phyloP scores from a whole-genome alignment of 2,329 filamentous ascomycete genomes.

The Scytalidium lignicola region DNA sequence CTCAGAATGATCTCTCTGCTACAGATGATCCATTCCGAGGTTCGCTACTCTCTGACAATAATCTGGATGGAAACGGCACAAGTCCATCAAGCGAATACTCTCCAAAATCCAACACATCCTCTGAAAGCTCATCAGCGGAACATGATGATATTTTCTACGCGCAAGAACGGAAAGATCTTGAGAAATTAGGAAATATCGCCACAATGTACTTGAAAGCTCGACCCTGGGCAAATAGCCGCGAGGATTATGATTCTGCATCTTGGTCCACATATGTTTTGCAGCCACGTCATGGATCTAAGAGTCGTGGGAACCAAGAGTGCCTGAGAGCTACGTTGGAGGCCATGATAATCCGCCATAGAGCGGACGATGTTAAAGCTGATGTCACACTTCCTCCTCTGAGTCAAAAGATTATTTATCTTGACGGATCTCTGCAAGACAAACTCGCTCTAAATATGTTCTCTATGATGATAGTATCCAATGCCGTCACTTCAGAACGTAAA shows the following conservation, averaged over 20 bases:
- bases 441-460: slow-evolving; percentile 80
- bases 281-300: slow-evolving; percentile 43
- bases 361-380: slow-evolving; percentile 62
- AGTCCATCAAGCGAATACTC: background rate
- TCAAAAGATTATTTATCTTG: slow-evolving; percentile 66
- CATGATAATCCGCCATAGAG: slow-evolving; percentile 74
- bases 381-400: slow-evolving; percentile 64
- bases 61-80: background rate
- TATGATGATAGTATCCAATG: slow-evolving; percentile 78
- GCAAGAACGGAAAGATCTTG: slow-evolving; percentile 58
- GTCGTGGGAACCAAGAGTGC: slow-evolving; percentile 54
- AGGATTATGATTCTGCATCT: slow-evolving; percentile 51
- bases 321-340: slow-evolving; percentile 68
- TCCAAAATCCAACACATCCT: slow-evolving; percentile 27
- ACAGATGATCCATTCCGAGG: background rate
- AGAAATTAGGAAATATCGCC: slow-evolving; percentile 61
- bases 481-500: slow-evolving; percentile 78
- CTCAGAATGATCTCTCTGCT: background rate
- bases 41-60: background rate
- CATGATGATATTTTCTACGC: slow-evolving; percentile 20
- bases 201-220: slow-evolving; percentile 68
- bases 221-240: slow-evolving; percentile 67
- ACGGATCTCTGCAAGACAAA: slow-evolving; percentile 81
- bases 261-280: slow-evolving; percentile 72
- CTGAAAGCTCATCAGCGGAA: slow-evolving; percentile 29